Percentiles rank a stretch among this genome's conserved stretches.
Conservation (phyloP, 2,329 filamentous ascomycete genomes). For the Beauveria varroae region DNA sequence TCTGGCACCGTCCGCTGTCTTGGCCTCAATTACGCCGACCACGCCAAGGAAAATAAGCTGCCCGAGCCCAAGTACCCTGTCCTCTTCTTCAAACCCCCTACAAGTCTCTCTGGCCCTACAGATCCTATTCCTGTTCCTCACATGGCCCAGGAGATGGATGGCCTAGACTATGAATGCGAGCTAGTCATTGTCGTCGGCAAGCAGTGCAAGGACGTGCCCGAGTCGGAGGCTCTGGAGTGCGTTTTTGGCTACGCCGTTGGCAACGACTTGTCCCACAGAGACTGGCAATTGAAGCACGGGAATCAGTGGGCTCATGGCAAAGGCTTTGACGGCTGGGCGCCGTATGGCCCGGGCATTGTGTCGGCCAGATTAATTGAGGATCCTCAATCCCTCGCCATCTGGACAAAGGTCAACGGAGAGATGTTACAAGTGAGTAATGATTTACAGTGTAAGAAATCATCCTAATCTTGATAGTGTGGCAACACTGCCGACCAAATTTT, state of each 20-base stretch:
- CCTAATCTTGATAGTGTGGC: slow-evolving; percentile 31
- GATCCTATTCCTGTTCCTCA: slow-evolving; percentile 59
- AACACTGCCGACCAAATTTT: slow-evolving; percentile 58
- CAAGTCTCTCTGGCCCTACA: slow-evolving; percentile 55
- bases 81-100: slow-evolving; percentile 58
- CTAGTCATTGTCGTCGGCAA: slow-evolving; percentile 67
- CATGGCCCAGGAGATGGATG: slow-evolving; percentile 57
- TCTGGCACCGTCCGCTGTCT: slow-evolving; percentile 61
- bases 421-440: slow-evolving; percentile 38
- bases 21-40: slow-evolving; percentile 64
- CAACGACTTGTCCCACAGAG: slow-evolving; percentile 74
- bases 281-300: slow-evolving; percentile 64
- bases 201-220: slow-evolving; percentile 55
- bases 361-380: slow-evolving; percentile 46
- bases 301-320: slow-evolving; percentile 68
- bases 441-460: fast-evolving
- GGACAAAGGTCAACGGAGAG: slow-evolving; percentile 52
- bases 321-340: slow-evolving; percentile 69
- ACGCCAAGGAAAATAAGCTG: slow-evolving; percentile 62
- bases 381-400: slow-evolving; percentile 49
- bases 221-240: slow-evolving; percentile 59
- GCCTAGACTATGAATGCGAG: slow-evolving; percentile 75
- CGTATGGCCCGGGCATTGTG: slow-evolving; percentile 65
- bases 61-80: slow-evolving; percentile 64
- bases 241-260: slow-evolving; percentile 69